Conservation (phyloP, 192 early-diverging fungal species). For the Physocladia obscura region DNA sequence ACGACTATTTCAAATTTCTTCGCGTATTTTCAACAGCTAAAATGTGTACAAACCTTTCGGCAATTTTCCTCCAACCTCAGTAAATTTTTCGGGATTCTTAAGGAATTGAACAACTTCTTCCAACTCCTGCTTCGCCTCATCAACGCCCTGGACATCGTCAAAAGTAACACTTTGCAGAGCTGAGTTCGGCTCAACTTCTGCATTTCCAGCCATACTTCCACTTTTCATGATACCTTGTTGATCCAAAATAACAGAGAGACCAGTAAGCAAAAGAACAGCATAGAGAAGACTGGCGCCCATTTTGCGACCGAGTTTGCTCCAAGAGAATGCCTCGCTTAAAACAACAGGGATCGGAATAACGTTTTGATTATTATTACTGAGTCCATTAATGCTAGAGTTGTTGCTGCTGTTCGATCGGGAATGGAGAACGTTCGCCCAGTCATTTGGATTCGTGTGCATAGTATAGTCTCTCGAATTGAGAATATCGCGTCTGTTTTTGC, state of each 20-base stretch:
- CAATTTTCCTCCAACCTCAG: conserved; percentile 88
- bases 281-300: conserved; percentile 42
- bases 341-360: conserved; percentile 51
- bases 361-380: neutral
- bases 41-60: conserved; percentile 77
- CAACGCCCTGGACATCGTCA: conserved; percentile 93
- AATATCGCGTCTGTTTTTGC: neutral
- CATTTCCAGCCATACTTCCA: conserved; percentile 43
- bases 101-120: conserved; percentile 95
- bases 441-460: neutral
- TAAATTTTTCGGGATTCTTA: conserved; percentile 87
- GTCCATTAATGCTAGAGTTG: neutral
- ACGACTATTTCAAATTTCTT: neutral
- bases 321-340: conserved; percentile 56
- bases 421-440: neutral
- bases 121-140: conserved; percentile 97
- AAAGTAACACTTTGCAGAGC: conserved; percentile 72
- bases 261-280: conserved; percentile 52
- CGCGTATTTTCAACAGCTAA: neutral
- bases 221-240: conserved; percentile 57
- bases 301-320: conserved; percentile 52
- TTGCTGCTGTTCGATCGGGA: neutral
- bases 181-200: conserved; percentile 51
- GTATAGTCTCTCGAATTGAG: neutral
- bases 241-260: conserved; percentile 52